These are phyloP conservation scores for Cyclotella distinguenda DNA, from an alignment of 108 stramenopile species.

Conservation along the genomic window DNA sequence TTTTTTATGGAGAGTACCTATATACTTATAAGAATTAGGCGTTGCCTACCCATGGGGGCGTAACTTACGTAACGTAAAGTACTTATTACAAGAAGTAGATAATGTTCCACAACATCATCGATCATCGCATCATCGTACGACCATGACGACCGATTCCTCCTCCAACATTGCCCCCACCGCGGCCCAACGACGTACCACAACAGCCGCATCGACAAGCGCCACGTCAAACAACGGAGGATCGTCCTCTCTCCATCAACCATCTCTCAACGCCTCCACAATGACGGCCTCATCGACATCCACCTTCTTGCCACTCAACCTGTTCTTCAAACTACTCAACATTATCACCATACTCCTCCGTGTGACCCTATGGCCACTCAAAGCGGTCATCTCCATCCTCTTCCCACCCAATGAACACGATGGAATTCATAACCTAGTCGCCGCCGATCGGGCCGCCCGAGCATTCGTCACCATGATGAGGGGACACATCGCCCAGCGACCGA, in stretches of 20 bases:
- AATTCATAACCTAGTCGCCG: constrained; percentile 43
- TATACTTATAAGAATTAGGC: too few species aligned
- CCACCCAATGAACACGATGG: constrained; percentile 66
- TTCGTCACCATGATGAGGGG: constrained; percentile 51
- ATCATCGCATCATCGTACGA: too few species aligned
- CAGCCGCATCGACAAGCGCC: not conserved
- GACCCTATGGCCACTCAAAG: constrained; percentile 52
- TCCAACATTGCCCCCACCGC: constrained; percentile 17
- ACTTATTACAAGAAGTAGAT: too few species aligned
- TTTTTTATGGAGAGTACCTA: too few species aligned
- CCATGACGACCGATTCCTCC: constrained; percentile 23
- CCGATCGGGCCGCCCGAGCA: constrained; percentile 63
- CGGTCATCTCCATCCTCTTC: constrained; percentile 39
- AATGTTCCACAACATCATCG: too few species aligned
- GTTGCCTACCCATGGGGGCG: too few species aligned
- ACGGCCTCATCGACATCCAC: not conserved
- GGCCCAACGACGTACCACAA: constrained; percentile 25
- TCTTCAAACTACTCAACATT: constrained; percentile 26
- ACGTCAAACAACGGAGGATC: not conserved
- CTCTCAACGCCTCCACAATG: not conserved
- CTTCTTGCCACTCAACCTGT: constrained; percentile 10
- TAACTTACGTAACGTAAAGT: too few species aligned
- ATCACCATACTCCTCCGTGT: constrained; percentile 40
- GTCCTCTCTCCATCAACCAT: not conserved
- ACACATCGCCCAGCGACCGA: too few species aligned